Evolutionary conservation across 805 yeast species (phyloP).

Genomic region (Gaillardinia entomophila): DNA sequence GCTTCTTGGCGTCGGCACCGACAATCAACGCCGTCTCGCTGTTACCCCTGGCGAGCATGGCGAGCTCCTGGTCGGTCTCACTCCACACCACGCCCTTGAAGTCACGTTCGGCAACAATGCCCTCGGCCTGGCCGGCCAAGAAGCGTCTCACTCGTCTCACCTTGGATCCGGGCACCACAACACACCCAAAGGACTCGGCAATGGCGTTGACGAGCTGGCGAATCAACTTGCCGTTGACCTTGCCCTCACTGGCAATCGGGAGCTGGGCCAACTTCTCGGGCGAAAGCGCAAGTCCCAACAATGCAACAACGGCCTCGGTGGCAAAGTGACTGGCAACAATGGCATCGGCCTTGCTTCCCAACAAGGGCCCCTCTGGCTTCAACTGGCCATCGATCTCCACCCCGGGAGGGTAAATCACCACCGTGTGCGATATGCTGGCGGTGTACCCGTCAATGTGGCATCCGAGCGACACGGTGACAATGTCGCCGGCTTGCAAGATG

Average conservation of each 20-base stretch:
- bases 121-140: slow-evolving; percentile 93
- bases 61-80: slow-evolving; percentile 71
- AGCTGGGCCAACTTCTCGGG: slow-evolving; percentile 71
- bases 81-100: slow-evolving; percentile 90
- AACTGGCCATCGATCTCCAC: slow-evolving; percentile 22
- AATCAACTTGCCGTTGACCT: slow-evolving; percentile 63
- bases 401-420: slow-evolving; percentile 75
- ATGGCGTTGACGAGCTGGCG: slow-evolving; percentile 77
- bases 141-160: slow-evolving; percentile 90
- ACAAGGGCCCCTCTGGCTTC: slow-evolving; percentile 69
- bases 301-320: slow-evolving; percentile 72
- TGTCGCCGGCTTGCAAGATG: slow-evolving; percentile 67
- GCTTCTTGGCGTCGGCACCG: slow-evolving; percentile 27
- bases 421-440: slow-evolving; percentile 77
- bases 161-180: slow-evolving; percentile 87
- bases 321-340: slow-evolving; percentile 86
- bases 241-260: slow-evolving; percentile 31
- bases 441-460: slow-evolving; percentile 96
- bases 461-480: slow-evolving; percentile 80
- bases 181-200: slow-evolving; percentile 78
- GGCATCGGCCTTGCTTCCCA: slow-evolving; percentile 86
- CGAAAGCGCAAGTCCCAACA: slow-evolving; percentile 65
- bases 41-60: slow-evolving; percentile 41
- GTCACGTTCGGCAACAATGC: slow-evolving; percentile 84
- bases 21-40: slow-evolving; percentile 32